A percentile compares a stretch with the other conserved stretches of the same genome.
These are phyloP conservation scores for Globisporangium spiculum DNA, from an alignment of 352 stramenopile genomes.

Conservation along the genomic window DNA sequence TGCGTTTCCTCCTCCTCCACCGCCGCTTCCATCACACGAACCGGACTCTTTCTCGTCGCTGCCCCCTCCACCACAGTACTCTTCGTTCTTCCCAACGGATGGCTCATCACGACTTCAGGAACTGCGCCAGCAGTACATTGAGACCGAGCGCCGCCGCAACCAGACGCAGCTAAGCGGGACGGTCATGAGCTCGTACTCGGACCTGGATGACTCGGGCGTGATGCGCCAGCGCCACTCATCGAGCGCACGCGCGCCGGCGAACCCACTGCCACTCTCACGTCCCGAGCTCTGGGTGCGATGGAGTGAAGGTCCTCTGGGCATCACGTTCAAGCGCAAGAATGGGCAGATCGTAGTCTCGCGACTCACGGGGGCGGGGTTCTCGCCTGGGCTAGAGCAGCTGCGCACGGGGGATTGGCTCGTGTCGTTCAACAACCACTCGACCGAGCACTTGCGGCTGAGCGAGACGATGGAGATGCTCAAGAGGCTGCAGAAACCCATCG, in stretches of 20 bases:
- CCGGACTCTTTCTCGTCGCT: slow-evolving; percentile 14
- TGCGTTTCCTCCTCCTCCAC: slow-evolving; percentile 1
- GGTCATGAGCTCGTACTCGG: slow-evolving; percentile 59
- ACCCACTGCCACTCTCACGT: slow-evolving; percentile 25
- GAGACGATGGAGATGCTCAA: slow-evolving; percentile 86
- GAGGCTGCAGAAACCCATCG: slow-evolving; percentile 63
- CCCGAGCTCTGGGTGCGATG: slow-evolving; percentile 74
- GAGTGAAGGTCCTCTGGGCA: slow-evolving; percentile 66
- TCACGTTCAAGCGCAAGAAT: slow-evolving; percentile 80
- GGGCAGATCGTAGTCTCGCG: slow-evolving; percentile 75
- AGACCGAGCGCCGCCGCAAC: slow-evolving; percentile 60
- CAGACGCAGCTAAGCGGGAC: slow-evolving; percentile 25
- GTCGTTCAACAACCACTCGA: slow-evolving; percentile 70
- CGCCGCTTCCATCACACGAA: background rate
- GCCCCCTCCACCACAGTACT: slow-evolving; percentile 25
- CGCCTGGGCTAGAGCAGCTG: slow-evolving; percentile 60
- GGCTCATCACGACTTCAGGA: slow-evolving; percentile 40
- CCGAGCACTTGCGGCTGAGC: slow-evolving; percentile 50
- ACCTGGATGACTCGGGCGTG: slow-evolving; percentile 67
- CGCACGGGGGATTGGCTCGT: slow-evolving; percentile 72
- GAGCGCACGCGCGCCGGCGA: background rate
- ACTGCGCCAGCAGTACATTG: slow-evolving; percentile 69
- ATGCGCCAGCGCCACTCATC: slow-evolving; percentile 23
- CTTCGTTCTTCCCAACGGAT: slow-evolving; percentile 12
- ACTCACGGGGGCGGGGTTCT: slow-evolving; percentile 69